These are phyloP conservation scores for Fusarium penzigii DNA, from an alignment of 2,329 filamentous ascomycete genomes.

Conservation along the genomic window DNA sequence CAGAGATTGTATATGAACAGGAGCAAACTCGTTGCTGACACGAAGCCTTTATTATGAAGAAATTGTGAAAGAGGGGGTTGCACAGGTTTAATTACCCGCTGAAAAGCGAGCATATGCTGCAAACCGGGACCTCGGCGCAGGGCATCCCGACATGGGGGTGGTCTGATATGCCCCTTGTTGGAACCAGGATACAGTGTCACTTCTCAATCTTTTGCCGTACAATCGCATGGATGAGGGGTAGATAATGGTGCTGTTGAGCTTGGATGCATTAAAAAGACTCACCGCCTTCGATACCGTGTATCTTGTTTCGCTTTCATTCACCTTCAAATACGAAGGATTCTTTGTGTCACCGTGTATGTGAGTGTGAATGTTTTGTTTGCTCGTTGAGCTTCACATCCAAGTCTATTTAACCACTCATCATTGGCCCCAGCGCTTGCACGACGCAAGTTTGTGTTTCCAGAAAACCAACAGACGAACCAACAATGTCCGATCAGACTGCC, in stretches of 20 bases:
- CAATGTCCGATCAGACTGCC: slow-evolving; percentile 4
- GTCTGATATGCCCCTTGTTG: not conserved
- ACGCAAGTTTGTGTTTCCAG: not conserved
- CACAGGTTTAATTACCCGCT: not conserved
- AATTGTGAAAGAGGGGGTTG: not conserved
- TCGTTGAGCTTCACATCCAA: no score
- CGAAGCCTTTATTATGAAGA: not conserved
- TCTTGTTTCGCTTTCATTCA: no score
- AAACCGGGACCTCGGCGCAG: not conserved
- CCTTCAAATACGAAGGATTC: no score
- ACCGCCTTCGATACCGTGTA: no score
- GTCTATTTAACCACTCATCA: no score
- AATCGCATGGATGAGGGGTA: not conserved
- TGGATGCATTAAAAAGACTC: not conserved
- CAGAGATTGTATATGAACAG: no score
- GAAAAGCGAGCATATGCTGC: not conserved
- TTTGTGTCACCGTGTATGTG: no score
- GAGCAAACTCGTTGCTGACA: not conserved
- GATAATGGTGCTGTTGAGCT: not conserved
- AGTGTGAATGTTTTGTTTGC: no score
- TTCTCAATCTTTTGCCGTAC: not conserved
- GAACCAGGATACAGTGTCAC: not conserved
- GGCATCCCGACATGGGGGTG: not conserved
- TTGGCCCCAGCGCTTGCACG: not conserved
- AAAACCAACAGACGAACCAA: not conserved